Evolutionary conservation across 23 red algal species (phyloP).

Genomic region (Chondrus crispus): DNA sequence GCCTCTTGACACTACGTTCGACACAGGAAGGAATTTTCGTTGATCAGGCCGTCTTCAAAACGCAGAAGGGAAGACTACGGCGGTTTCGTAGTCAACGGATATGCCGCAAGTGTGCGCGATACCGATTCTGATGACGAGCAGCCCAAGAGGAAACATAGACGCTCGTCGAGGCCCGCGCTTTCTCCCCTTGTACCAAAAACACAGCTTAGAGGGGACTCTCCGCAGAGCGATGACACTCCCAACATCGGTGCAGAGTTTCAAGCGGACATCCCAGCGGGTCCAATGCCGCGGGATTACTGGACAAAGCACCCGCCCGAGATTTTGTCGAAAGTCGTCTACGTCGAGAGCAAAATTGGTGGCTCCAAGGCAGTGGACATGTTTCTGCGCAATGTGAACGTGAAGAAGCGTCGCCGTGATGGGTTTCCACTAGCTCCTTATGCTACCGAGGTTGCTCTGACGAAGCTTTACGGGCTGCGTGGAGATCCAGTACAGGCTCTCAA

Average conservation of each 20-base stretch:
- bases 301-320: constrained; percentile 5
- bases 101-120: background rate
- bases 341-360: constrained; percentile 8
- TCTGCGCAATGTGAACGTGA: constrained; percentile 5
- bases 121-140: background rate
- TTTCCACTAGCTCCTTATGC: constrained; percentile 49
- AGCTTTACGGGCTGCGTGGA: constrained; percentile 2
- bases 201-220: background rate
- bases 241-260: constrained; percentile 42
- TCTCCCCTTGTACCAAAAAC: background rate
- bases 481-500: constrained; percentile 15
- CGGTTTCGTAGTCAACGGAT: background rate
- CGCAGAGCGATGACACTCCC: background rate
- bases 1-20: background rate
- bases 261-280: constrained; percentile 28
- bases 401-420: background rate
- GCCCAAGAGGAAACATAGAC: constrained; percentile 41
- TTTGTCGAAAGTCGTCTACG: constrained; percentile 32
- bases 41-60: background rate
- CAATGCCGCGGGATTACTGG: background rate
- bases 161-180: constrained; percentile 11
- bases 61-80: background rate
- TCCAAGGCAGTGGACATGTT: constrained; percentile 9
- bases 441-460: constrained; percentile 28
- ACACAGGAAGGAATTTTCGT: background rate